phyloP scores from a whole-genome alignment of 306 rosid genomes.

The Macrotyloma uniflorum region DNA sequence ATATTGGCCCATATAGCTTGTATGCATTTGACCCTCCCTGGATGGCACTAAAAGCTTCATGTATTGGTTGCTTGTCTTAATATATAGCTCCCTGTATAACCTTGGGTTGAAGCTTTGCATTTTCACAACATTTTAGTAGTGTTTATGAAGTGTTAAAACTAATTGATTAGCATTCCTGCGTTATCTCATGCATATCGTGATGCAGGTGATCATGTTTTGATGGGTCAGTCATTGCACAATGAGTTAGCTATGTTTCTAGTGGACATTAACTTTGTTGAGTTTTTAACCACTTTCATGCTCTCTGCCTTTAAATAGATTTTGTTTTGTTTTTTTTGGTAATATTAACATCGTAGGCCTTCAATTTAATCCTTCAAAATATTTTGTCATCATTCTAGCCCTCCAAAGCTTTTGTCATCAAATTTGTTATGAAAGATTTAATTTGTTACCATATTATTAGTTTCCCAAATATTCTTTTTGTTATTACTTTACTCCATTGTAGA shows the following conservation, averaged over 20 bases:
- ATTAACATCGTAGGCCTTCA: background rate
- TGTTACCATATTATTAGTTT: background rate
- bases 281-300: background rate
- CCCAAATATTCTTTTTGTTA: background rate
- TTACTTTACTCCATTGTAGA: background rate
- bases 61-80: background rate
- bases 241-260: slow-evolving; percentile 19
- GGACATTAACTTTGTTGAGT: background rate
- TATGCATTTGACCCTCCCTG: background rate
- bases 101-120: background rate
- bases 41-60: background rate
- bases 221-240: background rate
- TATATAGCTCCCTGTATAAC: background rate
- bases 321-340: background rate
- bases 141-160: background rate
- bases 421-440: background rate
- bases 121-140: background rate
- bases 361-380: background rate
- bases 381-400: background rate
- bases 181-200: background rate
- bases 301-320: background rate
- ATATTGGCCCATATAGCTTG: background rate
- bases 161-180: background rate
- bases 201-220: background rate
- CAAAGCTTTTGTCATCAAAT: background rate